A percentile compares a stretch with the other conserved stretches of the same genome.
phyloP scores from a whole-genome alignment of 2,329 filamentous ascomycete species.

The Phialemoniopsis sp. region DNA sequence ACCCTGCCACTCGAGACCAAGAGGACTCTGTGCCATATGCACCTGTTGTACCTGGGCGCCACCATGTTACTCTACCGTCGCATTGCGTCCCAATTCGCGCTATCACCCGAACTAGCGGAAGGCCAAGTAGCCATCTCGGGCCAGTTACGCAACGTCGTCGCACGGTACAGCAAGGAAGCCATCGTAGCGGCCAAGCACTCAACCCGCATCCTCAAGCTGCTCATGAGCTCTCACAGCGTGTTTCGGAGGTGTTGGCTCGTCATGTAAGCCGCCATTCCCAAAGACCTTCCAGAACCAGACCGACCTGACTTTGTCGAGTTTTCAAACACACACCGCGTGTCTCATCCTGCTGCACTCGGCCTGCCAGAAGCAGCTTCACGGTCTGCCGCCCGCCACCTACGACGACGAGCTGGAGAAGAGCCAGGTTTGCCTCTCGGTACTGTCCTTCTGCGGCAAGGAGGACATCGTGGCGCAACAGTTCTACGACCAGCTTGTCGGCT shows the following conservation, averaged over 20 bases:
- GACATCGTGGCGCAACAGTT: constrained; percentile 7
- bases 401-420: constrained; percentile 17
- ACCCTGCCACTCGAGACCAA: constrained; percentile 9
- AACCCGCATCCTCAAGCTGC: constrained; percentile 14
- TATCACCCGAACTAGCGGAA: background rate
- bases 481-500: constrained; percentile 8
- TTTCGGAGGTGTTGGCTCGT: constrained; percentile 21
- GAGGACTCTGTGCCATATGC: constrained; percentile 20
- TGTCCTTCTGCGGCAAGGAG: constrained; percentile 5
- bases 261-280: constrained; percentile 15
- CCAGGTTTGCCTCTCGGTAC: constrained; percentile 15
- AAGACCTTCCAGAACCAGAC: background rate
- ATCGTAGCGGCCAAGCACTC: constrained; percentile 18
- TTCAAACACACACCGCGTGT: constrained; percentile 22
- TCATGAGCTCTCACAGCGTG: constrained; percentile 13
- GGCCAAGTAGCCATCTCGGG: background rate
- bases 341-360: constrained; percentile 21
- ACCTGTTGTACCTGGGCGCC: constrained; percentile 24
- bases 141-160: constrained; percentile 5
- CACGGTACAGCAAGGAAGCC: constrained; percentile 13
- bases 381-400: constrained; percentile 14
- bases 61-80: constrained; percentile 24
- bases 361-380: constrained; percentile 22
- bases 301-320: constrained; percentile 7
- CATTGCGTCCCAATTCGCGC: constrained; percentile 17